Conservation (phyloP, 2,329 filamentous ascomycete genomes). For the Cordyceps cateniannulata region DNA sequence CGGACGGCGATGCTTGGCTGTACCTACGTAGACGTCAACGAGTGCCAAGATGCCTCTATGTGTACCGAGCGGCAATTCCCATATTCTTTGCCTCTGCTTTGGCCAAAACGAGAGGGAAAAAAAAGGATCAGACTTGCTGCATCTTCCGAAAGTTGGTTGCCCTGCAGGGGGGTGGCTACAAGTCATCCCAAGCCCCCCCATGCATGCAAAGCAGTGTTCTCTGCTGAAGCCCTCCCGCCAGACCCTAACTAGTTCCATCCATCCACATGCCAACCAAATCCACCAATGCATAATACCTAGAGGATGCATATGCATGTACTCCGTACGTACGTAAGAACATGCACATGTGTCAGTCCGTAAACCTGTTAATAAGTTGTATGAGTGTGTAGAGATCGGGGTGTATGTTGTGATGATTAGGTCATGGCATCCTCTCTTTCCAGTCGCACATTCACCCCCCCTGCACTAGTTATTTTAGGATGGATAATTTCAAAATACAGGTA, state of each 20-base stretch:
- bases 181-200: conserved; percentile 5
- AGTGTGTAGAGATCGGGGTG: neutral
- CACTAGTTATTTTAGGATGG: too few relatives aligned
- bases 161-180: neutral
- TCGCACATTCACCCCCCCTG: too few relatives aligned
- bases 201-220: neutral
- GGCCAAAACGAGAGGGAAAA: too few relatives aligned
- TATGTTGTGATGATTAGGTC: neutral
- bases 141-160: too few relatives aligned
- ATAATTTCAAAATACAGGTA: neutral
- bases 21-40: neutral
- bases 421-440: too few relatives aligned
- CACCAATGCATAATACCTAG: neutral
- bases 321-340: neutral
- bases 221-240: neutral
- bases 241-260: neutral
- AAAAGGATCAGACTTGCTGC: neutral
- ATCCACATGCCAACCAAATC: neutral
- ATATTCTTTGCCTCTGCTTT: too few relatives aligned
- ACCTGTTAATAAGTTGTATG: neutral
- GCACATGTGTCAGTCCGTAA: neutral
- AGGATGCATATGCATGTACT: neutral
- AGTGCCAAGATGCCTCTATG: neutral
- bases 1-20: too few relatives aligned
- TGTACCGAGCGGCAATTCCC: too few relatives aligned